These are phyloP conservation scores for Lentinus tigrinus DNA, from an alignment of 768 basidiomycete species.

Conservation along the genomic window DNA sequence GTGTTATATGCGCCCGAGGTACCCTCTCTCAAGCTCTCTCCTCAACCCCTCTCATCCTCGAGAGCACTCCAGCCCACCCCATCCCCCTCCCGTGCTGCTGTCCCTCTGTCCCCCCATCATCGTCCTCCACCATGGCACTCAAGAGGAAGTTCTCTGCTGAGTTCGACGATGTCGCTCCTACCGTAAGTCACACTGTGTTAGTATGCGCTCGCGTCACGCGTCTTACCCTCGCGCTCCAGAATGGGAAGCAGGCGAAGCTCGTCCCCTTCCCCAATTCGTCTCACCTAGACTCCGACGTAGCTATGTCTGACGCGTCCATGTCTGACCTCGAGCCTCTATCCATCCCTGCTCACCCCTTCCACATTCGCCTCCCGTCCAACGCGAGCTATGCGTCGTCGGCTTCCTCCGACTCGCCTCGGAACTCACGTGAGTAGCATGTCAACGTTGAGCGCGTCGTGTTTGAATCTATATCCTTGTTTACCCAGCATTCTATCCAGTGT, in stretches of 20 bases:
- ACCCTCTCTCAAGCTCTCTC: conserved; percentile 6
- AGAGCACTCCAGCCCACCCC: neutral
- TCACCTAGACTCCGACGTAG: conserved; percentile 60
- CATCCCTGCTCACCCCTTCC: conserved; percentile 46
- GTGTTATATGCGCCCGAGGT: conserved; percentile 17
- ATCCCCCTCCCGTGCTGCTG: neutral
- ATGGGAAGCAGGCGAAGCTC: conserved; percentile 69
- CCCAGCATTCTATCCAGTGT: conserved; percentile 52
- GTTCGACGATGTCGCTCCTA: conserved; percentile 43
- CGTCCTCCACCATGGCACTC: conserved; percentile 49
- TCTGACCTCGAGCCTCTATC: conserved; percentile 58
- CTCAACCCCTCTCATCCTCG: conserved; percentile 13
- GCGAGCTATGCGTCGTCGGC: conserved; percentile 52
- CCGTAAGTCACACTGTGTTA: conserved; percentile 19
- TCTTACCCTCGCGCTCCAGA: conserved; percentile 35
- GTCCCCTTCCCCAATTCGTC: conserved; percentile 67
- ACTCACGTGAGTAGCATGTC: conserved; percentile 24
- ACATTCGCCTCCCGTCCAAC: conserved; percentile 64
- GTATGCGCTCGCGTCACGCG: conserved; percentile 18
- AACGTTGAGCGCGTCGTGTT: neutral
- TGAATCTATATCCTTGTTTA: neutral
- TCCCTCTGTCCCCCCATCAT: neutral
- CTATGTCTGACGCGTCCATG: conserved; percentile 59
- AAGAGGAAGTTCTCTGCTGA: conserved; percentile 76
- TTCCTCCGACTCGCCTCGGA: conserved; percentile 22